A percentile compares a stretch with the other conserved stretches of the same genome.
These are phyloP conservation scores for Malus hybrid DNA, from an alignment of 331 rosid genomes.

Conservation along the genomic window DNA sequence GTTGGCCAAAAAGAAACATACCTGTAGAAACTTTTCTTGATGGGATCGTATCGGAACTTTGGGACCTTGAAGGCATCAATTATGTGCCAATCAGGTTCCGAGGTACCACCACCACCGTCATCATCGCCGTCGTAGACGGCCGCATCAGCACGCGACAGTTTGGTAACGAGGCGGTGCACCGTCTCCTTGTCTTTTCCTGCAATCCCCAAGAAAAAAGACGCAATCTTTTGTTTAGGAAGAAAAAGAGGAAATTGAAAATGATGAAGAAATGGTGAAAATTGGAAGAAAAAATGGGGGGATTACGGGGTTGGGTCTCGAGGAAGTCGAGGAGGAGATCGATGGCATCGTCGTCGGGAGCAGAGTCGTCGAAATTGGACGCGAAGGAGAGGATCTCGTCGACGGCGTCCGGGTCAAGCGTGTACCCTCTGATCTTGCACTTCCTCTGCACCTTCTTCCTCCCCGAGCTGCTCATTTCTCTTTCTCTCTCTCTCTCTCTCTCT, in stretches of 20 bases:
- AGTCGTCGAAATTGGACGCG: conserved; percentile 35
- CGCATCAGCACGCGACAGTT: conserved; percentile 42
- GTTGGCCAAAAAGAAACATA: conserved; percentile 16
- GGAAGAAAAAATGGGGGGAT: background rate
- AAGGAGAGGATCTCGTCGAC: conserved; percentile 70
- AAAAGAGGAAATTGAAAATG: background rate
- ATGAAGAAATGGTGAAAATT: background rate
- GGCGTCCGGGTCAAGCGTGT: conserved; percentile 59
- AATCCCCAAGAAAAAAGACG: background rate
- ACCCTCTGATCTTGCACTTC: conserved; percentile 70
- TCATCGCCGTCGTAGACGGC: conserved; percentile 9
- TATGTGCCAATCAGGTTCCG: conserved; percentile 41
- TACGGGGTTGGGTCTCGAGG: conserved; percentile 56
- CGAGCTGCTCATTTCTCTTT: conserved; percentile 30
- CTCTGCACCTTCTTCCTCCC: conserved; percentile 62
- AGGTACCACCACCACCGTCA: conserved; percentile 4
- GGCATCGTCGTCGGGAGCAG: conserved; percentile 60
- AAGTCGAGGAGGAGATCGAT: conserved; percentile 64
- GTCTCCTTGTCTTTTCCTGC: conserved; percentile 67
- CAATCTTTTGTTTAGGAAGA: background rate
- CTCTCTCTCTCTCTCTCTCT: background rate
- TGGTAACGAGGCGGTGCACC: conserved; percentile 46
- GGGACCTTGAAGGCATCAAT: conserved; percentile 54
- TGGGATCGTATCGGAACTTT: conserved; percentile 51
- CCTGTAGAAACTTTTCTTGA: conserved; percentile 67